Conservation (phyloP, 2,329 filamentous ascomycete species). For the Colletotrichum noveboracense region DNA sequence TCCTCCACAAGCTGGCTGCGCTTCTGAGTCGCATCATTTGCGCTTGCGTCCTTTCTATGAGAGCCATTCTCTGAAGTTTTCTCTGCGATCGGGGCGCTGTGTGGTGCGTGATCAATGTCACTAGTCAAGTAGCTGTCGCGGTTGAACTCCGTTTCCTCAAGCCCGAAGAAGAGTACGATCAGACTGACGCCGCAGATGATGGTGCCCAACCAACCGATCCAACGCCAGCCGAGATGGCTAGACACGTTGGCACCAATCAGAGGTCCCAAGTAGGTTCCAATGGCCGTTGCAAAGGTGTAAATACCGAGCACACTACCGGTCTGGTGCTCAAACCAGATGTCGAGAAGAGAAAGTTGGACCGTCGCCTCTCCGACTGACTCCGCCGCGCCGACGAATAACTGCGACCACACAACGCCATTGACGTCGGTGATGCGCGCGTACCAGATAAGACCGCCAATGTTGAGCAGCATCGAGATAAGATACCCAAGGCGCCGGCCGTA, state of each 20-base stretch:
- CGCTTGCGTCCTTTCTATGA: background rate
- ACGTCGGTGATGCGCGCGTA: slow-evolving; percentile 49
- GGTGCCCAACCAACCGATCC: slow-evolving; percentile 57
- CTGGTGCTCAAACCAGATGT: slow-evolving; percentile 64
- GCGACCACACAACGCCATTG: slow-evolving; percentile 57
- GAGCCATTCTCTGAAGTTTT: background rate
- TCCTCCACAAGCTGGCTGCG: background rate
- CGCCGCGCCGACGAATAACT: slow-evolving; percentile 62
- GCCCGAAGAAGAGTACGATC: slow-evolving; percentile 52
- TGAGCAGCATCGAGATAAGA: slow-evolving; percentile 53
- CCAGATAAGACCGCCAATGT: slow-evolving; percentile 58
- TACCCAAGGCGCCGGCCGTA: slow-evolving; percentile 62
- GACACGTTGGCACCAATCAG: slow-evolving; percentile 57
- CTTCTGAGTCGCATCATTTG: background rate
- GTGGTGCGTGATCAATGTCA: slow-evolving; percentile 25
- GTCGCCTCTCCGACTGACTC: slow-evolving; percentile 61
- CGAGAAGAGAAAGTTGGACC: slow-evolving; percentile 61
- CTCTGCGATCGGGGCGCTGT: slow-evolving; percentile 14
- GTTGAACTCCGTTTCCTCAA: slow-evolving; percentile 59
- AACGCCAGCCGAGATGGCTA: slow-evolving; percentile 55
- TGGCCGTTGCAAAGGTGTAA: slow-evolving; percentile 60
- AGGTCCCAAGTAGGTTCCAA: slow-evolving; percentile 62
- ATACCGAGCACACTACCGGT: slow-evolving; percentile 58
- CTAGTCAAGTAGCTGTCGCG: slow-evolving; percentile 41
- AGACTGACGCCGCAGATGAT: slow-evolving; percentile 54